These are phyloP conservation scores for Azolla pinnata DNA, from an alignment of 75 land plant genomes.

Conservation along the genomic window DNA sequence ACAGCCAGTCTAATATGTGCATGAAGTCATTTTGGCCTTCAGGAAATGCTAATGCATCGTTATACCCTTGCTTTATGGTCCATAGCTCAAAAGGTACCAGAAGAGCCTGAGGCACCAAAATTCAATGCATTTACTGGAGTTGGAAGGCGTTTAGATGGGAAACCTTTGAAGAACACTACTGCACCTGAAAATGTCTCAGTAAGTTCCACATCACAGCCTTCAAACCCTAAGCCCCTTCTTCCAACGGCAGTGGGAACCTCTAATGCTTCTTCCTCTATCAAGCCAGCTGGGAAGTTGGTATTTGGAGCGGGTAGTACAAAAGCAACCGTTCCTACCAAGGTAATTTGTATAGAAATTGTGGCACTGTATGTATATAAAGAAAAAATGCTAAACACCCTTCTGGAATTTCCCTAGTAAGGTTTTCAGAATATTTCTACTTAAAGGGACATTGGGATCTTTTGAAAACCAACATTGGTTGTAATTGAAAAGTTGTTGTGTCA, in stretches of 20 bases:
- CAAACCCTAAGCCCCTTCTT: neutral
- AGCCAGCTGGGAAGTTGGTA: slow-evolving; percentile 67
- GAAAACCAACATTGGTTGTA: too few species aligned
- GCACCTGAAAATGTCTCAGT: slow-evolving; percentile 1
- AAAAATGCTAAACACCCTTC: too few species aligned
- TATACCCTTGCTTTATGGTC: neutral
- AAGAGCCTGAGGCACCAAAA: slow-evolving; percentile 3
- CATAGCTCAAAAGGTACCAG: slow-evolving; percentile 5
- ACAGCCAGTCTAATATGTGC: too few species aligned
- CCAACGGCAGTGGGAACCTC: too few species aligned
- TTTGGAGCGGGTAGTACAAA: slow-evolving; percentile 47
- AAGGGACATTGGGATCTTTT: too few species aligned
- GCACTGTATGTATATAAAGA: neutral
- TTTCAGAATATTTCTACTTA: too few species aligned
- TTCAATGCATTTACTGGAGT: slow-evolving; percentile 25
- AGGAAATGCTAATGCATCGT: too few species aligned
- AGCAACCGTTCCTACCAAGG: slow-evolving; percentile 43
- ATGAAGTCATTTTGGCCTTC: too few species aligned
- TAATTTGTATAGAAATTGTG: neutral
- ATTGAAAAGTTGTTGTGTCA: neutral
- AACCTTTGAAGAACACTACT: slow-evolving; percentile 1
- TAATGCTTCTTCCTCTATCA: too few species aligned
- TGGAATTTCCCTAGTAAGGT: too few species aligned
- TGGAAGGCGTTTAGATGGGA: slow-evolving; percentile 30
- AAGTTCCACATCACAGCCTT: neutral